These are phyloP conservation scores for Solanum sitiens DNA, from an alignment of 257 asterid genomes.

Conservation along the genomic window DNA sequence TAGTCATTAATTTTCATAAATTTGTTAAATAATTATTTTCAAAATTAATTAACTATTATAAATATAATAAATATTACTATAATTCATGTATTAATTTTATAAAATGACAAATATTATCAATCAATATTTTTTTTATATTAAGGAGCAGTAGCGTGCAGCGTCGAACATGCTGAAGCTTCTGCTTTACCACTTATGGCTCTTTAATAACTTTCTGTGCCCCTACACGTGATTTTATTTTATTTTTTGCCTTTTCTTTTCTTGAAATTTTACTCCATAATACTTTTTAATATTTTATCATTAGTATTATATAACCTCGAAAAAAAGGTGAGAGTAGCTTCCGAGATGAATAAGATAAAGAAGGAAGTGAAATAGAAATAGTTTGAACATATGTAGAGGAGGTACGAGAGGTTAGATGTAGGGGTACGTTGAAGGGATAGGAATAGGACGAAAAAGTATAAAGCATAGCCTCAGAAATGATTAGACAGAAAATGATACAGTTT, in stretches of 20 bases:
- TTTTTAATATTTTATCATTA: fast-evolving
- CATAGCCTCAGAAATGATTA: neutral
- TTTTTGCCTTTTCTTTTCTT: neutral
- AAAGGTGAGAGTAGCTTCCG: neutral
- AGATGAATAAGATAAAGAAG: no score
- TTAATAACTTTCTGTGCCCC: neutral
- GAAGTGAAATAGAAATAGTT: neutral
- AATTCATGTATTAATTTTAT: no score
- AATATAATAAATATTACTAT: fast-evolving
- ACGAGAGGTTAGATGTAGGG: neutral
- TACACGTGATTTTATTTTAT: neutral
- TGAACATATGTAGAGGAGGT: no score
- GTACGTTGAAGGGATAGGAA: neutral
- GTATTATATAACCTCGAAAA: no score
- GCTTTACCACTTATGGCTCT: neutral
- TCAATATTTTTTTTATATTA: neutral
- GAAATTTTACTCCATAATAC: no score
- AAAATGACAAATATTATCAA: no score
- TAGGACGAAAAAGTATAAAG: neutral
- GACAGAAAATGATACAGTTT: no score
- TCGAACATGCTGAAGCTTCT: neutral
- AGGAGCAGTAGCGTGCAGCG: neutral
- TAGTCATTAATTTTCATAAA: no score
- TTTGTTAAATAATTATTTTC: no score
- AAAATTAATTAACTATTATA: no score